Base-by-base conservation (phyloP, 257 asterid species). In the Ligustrum vulgare region DNA sequence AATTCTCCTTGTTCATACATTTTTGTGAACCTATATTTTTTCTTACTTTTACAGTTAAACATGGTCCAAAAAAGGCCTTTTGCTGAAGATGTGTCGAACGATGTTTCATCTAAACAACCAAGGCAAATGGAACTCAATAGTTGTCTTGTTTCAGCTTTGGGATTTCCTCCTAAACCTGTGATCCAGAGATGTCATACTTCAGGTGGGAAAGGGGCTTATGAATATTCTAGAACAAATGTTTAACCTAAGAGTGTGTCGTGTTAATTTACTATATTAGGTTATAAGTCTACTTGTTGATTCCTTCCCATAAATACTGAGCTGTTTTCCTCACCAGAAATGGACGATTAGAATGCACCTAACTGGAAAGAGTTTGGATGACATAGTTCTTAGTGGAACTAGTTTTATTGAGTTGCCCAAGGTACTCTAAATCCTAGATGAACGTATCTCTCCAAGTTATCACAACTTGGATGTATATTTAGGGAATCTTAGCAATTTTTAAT, bases 31-130 rank as follows among this genome's bases (percentile, higher is more conserved):
- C 68, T 2, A 22, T 51, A 22, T 64, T 32, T 70, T 31, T 4
- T 23, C 68, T 23, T 63, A 31, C 49, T 22, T 23, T 71, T 72
- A 72, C 89, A 87, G 91, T 70, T 73, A 75, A 77, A 77, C 32
- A 87, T 87, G 91, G 86, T 85, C 47, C 88, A 81, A 67, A 87
- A 87, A 64, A 82, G 91, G 22, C 80, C 82, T 35, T 82, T 36
- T 70, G 77, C 54, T 65, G 86, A 81, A 72, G 84, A 65, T 2
- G 73, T 83, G 74, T 58, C 73, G 25, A 73, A 72, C 31, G 84
- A 77, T 64, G 77, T 67, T 74, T 75, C 84, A 16, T 45, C 83
- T 12, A 87, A 87, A 80, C 88, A 87, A 56, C 85, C 88, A 12
- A 85, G 88, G 63, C 86, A 75, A 39, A 71, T 73, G 70, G 83